Conservation (phyloP, 345 rosid genomes). For the Orychophragmus violaceus region DNA sequence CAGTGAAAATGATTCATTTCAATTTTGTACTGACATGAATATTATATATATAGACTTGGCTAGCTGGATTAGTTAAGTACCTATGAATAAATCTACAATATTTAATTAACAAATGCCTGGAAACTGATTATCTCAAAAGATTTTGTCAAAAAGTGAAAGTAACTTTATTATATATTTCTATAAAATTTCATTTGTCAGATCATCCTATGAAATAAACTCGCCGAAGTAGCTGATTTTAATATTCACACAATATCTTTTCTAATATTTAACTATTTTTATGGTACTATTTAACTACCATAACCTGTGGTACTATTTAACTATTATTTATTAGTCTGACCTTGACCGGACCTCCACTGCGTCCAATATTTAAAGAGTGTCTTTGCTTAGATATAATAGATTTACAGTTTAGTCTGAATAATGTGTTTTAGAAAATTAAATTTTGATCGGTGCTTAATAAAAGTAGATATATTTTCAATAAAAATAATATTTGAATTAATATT, state of each 20-base stretch:
- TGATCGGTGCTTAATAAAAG: too few relatives aligned
- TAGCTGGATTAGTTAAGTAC: conserved; percentile 18
- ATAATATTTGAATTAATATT: too few relatives aligned
- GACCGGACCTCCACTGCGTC: conserved; percentile 5
- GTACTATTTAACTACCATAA: neutral
- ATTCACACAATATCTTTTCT: conserved; percentile 13
- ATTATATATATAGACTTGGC: neutral
- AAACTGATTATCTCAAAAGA: conserved; percentile 18
- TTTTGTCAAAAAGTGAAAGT: conserved; percentile 11
- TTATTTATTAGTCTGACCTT: conserved; percentile 8
- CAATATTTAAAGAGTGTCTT: neutral
- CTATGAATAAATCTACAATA: conserved; percentile 14
- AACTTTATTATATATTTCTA: conserved; percentile 13
- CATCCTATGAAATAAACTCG: conserved; percentile 23
- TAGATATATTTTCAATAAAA: too few relatives aligned
- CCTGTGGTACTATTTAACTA: too few relatives aligned
- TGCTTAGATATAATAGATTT: neutral
- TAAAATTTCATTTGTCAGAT: conserved; percentile 26
- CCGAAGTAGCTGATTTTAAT: conserved; percentile 28
- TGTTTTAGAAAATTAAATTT: too few relatives aligned
- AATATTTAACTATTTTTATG: neutral
- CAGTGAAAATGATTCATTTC: neutral
- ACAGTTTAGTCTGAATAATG: neutral
- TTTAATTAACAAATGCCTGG: conserved; percentile 18
- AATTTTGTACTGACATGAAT: neutral